phyloP scores from a whole-genome alignment of 768 basidiomycete genomes.

The Chalciporus piperatus region DNA sequence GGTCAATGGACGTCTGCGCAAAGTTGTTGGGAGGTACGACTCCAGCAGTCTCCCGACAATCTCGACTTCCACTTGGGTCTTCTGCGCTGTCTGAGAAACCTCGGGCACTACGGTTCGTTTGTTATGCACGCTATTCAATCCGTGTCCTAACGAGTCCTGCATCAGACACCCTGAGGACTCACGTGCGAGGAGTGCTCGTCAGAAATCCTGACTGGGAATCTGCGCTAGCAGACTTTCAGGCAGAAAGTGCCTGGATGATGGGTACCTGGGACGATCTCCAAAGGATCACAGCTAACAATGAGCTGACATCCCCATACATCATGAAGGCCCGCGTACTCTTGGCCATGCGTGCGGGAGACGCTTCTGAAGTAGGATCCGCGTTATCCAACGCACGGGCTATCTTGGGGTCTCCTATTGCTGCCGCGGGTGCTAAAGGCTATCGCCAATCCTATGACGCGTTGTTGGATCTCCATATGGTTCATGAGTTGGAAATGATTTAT shows the following conservation, averaged over 20 bases:
- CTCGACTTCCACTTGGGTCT: constrained; percentile 87
- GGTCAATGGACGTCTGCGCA: constrained; percentile 98
- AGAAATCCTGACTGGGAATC: constrained; percentile 82
- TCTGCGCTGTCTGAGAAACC: constrained; percentile 84
- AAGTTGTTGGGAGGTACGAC: constrained; percentile 96
- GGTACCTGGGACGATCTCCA: constrained; percentile 89
- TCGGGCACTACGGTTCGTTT: constrained; percentile 91
- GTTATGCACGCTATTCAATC: neutral
- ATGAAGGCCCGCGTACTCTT: constrained; percentile 79
- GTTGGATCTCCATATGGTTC: constrained; percentile 78
- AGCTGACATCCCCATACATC: constrained; percentile 56
- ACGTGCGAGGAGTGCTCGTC: constrained; percentile 86
- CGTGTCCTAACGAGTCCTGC: neutral
- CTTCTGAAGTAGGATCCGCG: constrained; percentile 42
- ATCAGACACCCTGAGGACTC: constrained; percentile 89
- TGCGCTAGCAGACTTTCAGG: constrained; percentile 76
- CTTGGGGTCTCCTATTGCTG: constrained; percentile 77
- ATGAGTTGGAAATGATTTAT: constrained; percentile 77
- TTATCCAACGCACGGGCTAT: constrained; percentile 64
- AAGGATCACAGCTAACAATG: constrained; percentile 48
- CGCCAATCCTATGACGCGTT: constrained; percentile 84
- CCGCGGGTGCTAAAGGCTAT: constrained; percentile 80
- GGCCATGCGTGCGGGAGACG: constrained; percentile 64
- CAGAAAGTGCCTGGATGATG: constrained; percentile 95
- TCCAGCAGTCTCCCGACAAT: constrained; percentile 89